phyloP scores from a whole-genome alignment of 805 yeast genomes.

The Huiozyma sinensis region DNA sequence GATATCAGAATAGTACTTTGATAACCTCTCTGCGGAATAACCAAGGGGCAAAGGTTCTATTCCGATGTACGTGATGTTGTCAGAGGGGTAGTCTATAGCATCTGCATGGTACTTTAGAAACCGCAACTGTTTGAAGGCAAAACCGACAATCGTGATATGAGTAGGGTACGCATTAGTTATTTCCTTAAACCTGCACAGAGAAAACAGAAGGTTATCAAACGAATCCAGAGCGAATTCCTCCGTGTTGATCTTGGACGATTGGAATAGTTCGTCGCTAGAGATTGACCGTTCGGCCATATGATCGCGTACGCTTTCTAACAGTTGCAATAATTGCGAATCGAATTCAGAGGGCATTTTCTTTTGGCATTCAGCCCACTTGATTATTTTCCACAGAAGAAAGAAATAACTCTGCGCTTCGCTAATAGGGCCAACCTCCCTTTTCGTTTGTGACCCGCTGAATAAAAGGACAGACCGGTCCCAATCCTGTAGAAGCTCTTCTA shows the following conservation, averaged over 20 bases:
- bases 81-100: conserved; percentile 36
- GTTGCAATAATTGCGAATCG: conserved; percentile 6
- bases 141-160: conserved; percentile 51
- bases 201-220: conserved; percentile 62
- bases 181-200: conserved; percentile 44
- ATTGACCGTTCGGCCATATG: conserved; percentile 4
- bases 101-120: conserved; percentile 45
- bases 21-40: conserved; percentile 15
- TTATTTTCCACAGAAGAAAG: conserved; percentile 31
- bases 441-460: conserved; percentile 65
- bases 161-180: conserved; percentile 38
- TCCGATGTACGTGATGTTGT: conserved; percentile 41
- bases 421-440: conserved; percentile 38
- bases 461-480: conserved; percentile 29
- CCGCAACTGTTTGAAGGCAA: conserved; percentile 58
- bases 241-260: conserved; percentile 27
- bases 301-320: not conserved
- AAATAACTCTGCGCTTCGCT: conserved; percentile 56
- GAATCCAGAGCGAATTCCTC: conserved; percentile 77
- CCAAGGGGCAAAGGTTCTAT: conserved; percentile 42
- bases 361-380: conserved; percentile 2
- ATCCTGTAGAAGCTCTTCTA: conserved; percentile 29
- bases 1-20: conserved; percentile 39
- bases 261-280: conserved; percentile 10
- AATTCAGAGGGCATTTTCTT: not conserved